Base-by-base conservation (phyloP, 1,284 basidiomycete genomes). In the Anthracocystis setariae region DNA sequence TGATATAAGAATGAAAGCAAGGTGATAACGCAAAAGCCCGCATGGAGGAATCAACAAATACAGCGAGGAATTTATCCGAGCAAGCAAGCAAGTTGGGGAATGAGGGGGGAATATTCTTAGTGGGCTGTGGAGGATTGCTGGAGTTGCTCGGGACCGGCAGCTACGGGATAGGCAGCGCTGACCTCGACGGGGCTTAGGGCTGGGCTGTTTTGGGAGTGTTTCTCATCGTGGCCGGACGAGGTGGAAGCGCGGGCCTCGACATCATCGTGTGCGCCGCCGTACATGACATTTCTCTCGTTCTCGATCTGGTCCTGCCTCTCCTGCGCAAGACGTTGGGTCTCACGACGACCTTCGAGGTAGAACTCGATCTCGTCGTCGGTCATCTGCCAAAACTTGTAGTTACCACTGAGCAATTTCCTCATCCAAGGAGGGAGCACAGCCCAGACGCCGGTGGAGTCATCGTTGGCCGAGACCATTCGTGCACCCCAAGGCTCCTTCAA, bases 401-500 rank as follows among this genome's bases (percentile, higher is more conserved):
- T 73, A 40, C 79, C 79, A 20, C 42, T 35, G 32, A 73, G 44
- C 21, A 81, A 35, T 68, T 81, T 81, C 25, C 71, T 57, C 55
- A 79, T 53, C 78, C 78, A 82, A 24, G 79, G 76, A n/a, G 80
- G 80, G 20, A 82, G 42, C 32, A 82, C 58, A 24, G 62, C 63
- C 59, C 66, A 67, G 42, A 73, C 52, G 10, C 64, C 64, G 12
- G 69, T 65, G 12, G 47, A 52, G 51, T 73, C 65, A 33, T 74
- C 60, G 59, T 68, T 68, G 49, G 69, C 50, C 12, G 65, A 59
- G 1, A 76, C 58, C 57, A 69, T 66, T 8, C 58, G 51, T 0
- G 52, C 64, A 29, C 71, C 79, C 71, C 72, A 81, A 10, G 78
- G 79, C 57, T 82, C 80, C 62, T 80, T 80, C 46, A 74, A 66